phyloP scores from a whole-genome alignment of 192 early-diverging fungal genomes.

The Umbelopsis isabellina region DNA sequence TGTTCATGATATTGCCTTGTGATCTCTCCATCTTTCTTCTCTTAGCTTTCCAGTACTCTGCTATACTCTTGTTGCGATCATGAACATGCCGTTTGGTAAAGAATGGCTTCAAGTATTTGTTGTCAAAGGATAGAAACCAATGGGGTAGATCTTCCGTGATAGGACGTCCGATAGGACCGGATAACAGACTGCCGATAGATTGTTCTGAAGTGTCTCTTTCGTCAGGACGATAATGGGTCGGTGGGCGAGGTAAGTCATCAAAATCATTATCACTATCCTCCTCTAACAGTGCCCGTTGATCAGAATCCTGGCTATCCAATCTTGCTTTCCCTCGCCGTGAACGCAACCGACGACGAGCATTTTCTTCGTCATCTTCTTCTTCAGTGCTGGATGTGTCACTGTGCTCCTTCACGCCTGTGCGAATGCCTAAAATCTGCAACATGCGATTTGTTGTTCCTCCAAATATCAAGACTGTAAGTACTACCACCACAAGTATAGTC shows the following conservation, averaged over 20 bases:
- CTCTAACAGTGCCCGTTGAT: slow-evolving; percentile 27
- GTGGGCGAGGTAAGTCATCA: neutral
- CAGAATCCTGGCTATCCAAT: neutral
- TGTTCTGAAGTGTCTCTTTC: slow-evolving; percentile 25
- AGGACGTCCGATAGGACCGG: slow-evolving; percentile 40
- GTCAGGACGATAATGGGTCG: neutral
- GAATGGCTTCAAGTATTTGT: slow-evolving; percentile 79
- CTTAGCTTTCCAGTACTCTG: slow-evolving; percentile 41
- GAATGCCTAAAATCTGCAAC: slow-evolving; percentile 75
- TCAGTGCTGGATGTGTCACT: slow-evolving; percentile 48
- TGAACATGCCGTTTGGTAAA: slow-evolving; percentile 57
- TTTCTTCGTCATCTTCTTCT: slow-evolving; percentile 30
- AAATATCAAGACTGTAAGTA: slow-evolving; percentile 87
- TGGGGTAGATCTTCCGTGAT: slow-evolving; percentile 57
- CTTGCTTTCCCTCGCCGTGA: slow-evolving; percentile 11
- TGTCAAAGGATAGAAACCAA: slow-evolving; percentile 88
- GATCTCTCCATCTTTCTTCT: slow-evolving; percentile 38
- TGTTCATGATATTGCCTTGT: slow-evolving; percentile 31
- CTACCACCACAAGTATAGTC: slow-evolving; percentile 91
- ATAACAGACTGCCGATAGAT: slow-evolving; percentile 40
- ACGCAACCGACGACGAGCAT: neutral
- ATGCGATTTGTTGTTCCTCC: slow-evolving; percentile 89
- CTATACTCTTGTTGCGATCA: slow-evolving; percentile 34
- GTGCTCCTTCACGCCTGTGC: slow-evolving; percentile 70
- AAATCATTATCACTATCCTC: slow-evolving; percentile 34